Evolutionary conservation across 495 filamentous ascomycete species (phyloP).

Genomic region (Mytilinidion resinicola): DNA sequence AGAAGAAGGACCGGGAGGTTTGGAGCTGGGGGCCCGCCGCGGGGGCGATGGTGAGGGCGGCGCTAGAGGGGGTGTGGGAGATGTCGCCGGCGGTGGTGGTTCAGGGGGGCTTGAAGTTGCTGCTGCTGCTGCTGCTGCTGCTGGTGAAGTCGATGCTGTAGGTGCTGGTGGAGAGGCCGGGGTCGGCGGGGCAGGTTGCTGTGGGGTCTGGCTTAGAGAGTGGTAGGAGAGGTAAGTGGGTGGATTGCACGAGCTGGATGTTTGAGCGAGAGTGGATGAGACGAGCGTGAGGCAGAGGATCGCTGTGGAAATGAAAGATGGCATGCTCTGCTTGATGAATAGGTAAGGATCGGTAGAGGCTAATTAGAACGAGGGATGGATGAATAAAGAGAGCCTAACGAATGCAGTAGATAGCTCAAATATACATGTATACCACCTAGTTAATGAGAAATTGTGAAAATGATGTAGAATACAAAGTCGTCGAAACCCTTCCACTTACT

Average conservation of each 20-base stretch:
- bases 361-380: no score
- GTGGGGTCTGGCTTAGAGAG: not conserved
- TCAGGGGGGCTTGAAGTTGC: no score
- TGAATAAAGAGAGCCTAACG: no score
- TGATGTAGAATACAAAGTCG: no score
- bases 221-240: not conserved
- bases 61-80: not conserved
- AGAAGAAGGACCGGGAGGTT: constrained; percentile 24
- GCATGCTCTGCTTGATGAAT: no score
- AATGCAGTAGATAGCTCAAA: no score
- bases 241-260: not conserved
- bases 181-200: not conserved
- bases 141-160: not conserved
- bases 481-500: no score
- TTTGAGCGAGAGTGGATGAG: not conserved
- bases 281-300: not conserved
- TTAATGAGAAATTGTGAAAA: no score
- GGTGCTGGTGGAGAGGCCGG: not conserved
- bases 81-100: not conserved
- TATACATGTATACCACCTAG: no score
- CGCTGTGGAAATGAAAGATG: not conserved
- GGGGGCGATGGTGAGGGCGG: constrained; percentile 10
- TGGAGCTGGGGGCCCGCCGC: constrained; percentile 18
- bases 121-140: not conserved
- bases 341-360: no score